phyloP scores from a whole-genome alignment of 2,329 filamentous ascomycete genomes.

The Sporothrix luriei region DNA sequence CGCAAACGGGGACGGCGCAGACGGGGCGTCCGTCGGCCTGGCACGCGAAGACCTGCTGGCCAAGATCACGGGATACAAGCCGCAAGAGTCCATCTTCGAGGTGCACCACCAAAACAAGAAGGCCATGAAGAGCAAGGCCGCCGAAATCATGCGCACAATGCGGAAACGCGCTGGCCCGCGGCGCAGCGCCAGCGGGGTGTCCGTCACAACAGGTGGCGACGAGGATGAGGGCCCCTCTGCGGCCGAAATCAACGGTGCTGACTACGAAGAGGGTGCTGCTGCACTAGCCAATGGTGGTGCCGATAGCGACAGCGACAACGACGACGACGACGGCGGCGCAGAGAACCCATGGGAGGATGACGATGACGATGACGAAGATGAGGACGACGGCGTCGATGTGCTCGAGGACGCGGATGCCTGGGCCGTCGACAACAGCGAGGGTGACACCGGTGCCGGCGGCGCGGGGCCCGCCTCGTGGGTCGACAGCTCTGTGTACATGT shows the following conservation, averaged over 20 bases:
- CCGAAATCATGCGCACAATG: slow-evolving; percentile 73
- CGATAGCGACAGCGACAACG: slow-evolving; percentile 62
- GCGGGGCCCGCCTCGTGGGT: slow-evolving; percentile 63
- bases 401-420: slow-evolving; percentile 60
- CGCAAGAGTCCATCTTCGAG: slow-evolving; percentile 95
- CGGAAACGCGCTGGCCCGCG: slow-evolving; percentile 68
- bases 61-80: slow-evolving; percentile 83
- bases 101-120: slow-evolving; percentile 72
- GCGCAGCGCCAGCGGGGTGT: slow-evolving; percentile 44
- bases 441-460: not conserved
- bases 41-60: slow-evolving; percentile 85
- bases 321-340: slow-evolving; percentile 41
- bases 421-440: slow-evolving; percentile 41
- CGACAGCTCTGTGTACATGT: slow-evolving; percentile 93
- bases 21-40: slow-evolving; percentile 42
- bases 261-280: slow-evolving; percentile 39
- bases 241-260: slow-evolving; percentile 49
- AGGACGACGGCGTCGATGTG: slow-evolving; percentile 70
- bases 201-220: slow-evolving; percentile 41
- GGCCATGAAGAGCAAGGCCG: slow-evolving; percentile 62
- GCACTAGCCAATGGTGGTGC: slow-evolving; percentile 42
- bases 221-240: slow-evolving; percentile 38
- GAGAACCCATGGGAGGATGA: slow-evolving; percentile 46
- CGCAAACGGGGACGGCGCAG: slow-evolving; percentile 53
- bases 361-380: slow-evolving; percentile 56